Percentiles rank a stretch among this genome's conserved stretches.
These are phyloP conservation scores for Talaromyces piceae DNA, from an alignment of 2,329 filamentous ascomycete genomes.

Conservation along the genomic window DNA sequence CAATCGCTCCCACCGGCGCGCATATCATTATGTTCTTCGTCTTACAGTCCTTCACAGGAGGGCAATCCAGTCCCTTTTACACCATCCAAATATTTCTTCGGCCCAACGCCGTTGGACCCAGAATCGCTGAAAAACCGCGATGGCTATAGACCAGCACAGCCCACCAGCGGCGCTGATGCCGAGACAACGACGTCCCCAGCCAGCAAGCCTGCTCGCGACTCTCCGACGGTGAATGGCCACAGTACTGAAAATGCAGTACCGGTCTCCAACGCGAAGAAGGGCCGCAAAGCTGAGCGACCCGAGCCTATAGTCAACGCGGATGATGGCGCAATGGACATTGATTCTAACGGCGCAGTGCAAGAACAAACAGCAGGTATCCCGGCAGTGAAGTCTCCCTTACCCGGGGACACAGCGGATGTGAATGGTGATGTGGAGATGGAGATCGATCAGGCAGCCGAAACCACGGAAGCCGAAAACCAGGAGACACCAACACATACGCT, in stretches of 20 bases:
- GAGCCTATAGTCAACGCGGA: slow-evolving; percentile 22
- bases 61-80: slow-evolving; percentile 29
- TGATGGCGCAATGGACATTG: slow-evolving; percentile 34
- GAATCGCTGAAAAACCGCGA: slow-evolving; percentile 22
- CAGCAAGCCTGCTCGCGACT: slow-evolving; percentile 28
- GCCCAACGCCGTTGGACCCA: slow-evolving; percentile 33
- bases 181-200: slow-evolving; percentile 18
- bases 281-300: slow-evolving; percentile 25
- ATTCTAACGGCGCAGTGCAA: slow-evolving; percentile 26
- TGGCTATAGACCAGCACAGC: slow-evolving; percentile 17
- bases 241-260: slow-evolving; percentile 23
- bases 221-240: slow-evolving; percentile 30
- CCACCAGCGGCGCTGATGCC: slow-evolving; percentile 22
- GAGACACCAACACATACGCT: slow-evolving; percentile 28
- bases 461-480: neutral
- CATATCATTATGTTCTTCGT: slow-evolving; percentile 4
- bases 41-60: slow-evolving; percentile 26
- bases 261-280: slow-evolving; percentile 23
- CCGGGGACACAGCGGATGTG: slow-evolving; percentile 29
- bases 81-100: slow-evolving; percentile 41
- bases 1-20: neutral
- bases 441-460: slow-evolving; percentile 19
- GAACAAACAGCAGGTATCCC: slow-evolving; percentile 19
- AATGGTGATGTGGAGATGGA: slow-evolving; percentile 38
- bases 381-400: slow-evolving; percentile 16